Evolutionary conservation across 352 stramenopile species (phyloP).

Genomic region (Phytopythium vexans): DNA sequence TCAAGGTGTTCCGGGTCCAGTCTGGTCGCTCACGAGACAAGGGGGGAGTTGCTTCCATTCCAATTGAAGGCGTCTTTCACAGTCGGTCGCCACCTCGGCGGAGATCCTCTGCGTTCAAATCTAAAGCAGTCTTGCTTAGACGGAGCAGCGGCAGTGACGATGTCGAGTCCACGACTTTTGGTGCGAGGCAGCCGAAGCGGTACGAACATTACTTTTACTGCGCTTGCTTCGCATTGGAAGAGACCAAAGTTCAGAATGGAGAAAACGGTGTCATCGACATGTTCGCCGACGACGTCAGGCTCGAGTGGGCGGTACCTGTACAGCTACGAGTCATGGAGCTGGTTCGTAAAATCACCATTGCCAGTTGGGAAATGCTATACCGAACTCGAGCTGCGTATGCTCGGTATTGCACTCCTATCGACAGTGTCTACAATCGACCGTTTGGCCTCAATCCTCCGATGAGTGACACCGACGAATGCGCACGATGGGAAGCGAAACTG

Average conservation of each 20-base stretch:
- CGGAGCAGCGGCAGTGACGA: too few species aligned
- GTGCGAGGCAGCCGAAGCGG: neutral
- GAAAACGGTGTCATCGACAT: constrained; percentile 63
- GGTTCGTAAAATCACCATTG: constrained; percentile 60
- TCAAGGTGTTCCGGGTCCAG: constrained; percentile 29
- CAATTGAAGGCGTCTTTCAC: constrained; percentile 5
- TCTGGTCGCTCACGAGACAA: neutral
- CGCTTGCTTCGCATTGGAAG: constrained; percentile 63
- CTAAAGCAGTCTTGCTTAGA: neutral
- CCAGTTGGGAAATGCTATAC: constrained; percentile 82
- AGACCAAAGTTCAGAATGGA: constrained; percentile 42
- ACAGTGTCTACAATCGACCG: constrained; percentile 60
- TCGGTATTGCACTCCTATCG: constrained; percentile 32
- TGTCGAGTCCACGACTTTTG: too few species aligned
- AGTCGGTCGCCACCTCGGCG: constrained; percentile 1
- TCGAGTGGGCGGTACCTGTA: constrained; percentile 46
- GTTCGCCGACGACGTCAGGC: constrained; percentile 42
- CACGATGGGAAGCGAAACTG: constrained; percentile 30
- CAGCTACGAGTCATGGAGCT: constrained; percentile 68
- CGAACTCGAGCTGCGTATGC: constrained; percentile 53
- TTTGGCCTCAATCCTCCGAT: constrained; percentile 55
- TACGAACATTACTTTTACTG: constrained; percentile 40
- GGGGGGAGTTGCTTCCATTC: neutral
- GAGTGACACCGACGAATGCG: constrained; percentile 38
- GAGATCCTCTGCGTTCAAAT: neutral